Evolutionary conservation across 2,329 filamentous ascomycete genomes (phyloP).

Genomic region (Claviceps citrina): DNA sequence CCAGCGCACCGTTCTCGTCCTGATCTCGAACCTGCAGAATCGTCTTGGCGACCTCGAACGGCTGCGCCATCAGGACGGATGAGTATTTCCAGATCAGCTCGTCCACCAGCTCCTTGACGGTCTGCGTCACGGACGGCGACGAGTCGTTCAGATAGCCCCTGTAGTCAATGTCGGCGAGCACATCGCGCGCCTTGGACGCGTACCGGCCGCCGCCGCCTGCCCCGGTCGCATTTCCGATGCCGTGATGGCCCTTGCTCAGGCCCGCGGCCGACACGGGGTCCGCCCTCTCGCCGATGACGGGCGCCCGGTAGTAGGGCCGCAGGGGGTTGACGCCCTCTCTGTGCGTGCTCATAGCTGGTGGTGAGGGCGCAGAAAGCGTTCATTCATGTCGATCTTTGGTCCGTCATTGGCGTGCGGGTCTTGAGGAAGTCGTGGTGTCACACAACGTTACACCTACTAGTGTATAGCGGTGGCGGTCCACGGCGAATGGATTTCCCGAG

Average conservation of each 20-base stretch:
- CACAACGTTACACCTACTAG: too few species aligned
- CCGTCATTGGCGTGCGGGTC: too few species aligned
- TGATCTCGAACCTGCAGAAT: slow-evolving; percentile 63
- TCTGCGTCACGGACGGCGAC: slow-evolving; percentile 59
- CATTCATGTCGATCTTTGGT: slow-evolving; percentile 4
- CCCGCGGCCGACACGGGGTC: slow-evolving; percentile 23
- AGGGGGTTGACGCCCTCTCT: slow-evolving; percentile 44
- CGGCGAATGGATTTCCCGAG: slow-evolving; percentile 21
- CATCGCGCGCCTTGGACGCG: slow-evolving; percentile 55
- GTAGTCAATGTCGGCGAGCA: slow-evolving; percentile 84
- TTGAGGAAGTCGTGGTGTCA: too few species aligned
- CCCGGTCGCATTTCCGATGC: slow-evolving; percentile 28
- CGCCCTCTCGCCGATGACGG: slow-evolving; percentile 34
- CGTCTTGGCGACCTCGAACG: slow-evolving; percentile 93
- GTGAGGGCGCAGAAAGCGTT: slow-evolving; percentile 14
- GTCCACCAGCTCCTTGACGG: slow-evolving; percentile 63
- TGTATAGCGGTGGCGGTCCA: slow-evolving; percentile 8
- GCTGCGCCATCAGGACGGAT: slow-evolving; percentile 76
- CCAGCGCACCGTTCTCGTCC: slow-evolving; percentile 27
- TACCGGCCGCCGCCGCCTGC: slow-evolving; percentile 16
- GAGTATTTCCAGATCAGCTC: slow-evolving; percentile 85
- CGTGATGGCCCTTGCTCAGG: slow-evolving; percentile 27
- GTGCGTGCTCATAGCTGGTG: slow-evolving; percentile 27
- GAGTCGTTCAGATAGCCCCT: slow-evolving; percentile 68
- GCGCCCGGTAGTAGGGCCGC: slow-evolving; percentile 54